Base-by-base conservation (phyloP, 352 stramenopile genomes). In the Globisporangium cystogenes region DNA sequence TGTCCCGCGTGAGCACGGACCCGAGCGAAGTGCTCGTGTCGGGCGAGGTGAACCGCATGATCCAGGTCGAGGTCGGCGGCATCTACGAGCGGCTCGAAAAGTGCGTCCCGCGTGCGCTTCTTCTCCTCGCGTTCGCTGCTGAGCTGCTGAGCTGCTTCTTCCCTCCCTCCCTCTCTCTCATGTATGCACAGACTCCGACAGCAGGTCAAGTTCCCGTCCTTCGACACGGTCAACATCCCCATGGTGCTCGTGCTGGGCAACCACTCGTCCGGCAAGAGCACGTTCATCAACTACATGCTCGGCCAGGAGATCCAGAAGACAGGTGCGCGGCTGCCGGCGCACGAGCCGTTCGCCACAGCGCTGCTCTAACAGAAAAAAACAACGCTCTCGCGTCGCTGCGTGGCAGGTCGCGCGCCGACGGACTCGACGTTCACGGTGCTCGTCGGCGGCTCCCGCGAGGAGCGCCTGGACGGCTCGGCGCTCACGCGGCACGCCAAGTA, bases 241-340 rank as follows among this genome's bases (percentile, higher is more conserved):
- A 92, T 92, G 82, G 81, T 94, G 51, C 57, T 94, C 41, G 81
- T 94, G 40, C 59, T 94, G 59, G 83, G 83, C 50, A 94, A 94
- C 53, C 83, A 94, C 59, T 92, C 81, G 53, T 91, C 79, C 4
- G 83, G 83, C 26, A 94, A 94, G 60, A 87, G 72, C 57, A 94
- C 83, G 7, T 92, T 94, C 54, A 94, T 94, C 64, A 94, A 94
- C 60, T 70, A 94, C 68, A 92, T 94, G 81, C 66, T 94, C 44
- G 67, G 74, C 20, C 79, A 90, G 47, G 67, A 83, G 33, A 77
- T 94, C 24, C 83, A 94, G 54, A 94, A 94, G 73, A 90, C 83
- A 1, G 79, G 73, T 44, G n/a, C n/a, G n/a, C n/a, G n/a, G n/a
- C n/a, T n/a, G n/a, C n/a, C 37, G 27, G 44, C 21, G 7, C n/a